phyloP scores from a whole-genome alignment of 1,284 basidiomycete species.

The Meira nashicola region DNA sequence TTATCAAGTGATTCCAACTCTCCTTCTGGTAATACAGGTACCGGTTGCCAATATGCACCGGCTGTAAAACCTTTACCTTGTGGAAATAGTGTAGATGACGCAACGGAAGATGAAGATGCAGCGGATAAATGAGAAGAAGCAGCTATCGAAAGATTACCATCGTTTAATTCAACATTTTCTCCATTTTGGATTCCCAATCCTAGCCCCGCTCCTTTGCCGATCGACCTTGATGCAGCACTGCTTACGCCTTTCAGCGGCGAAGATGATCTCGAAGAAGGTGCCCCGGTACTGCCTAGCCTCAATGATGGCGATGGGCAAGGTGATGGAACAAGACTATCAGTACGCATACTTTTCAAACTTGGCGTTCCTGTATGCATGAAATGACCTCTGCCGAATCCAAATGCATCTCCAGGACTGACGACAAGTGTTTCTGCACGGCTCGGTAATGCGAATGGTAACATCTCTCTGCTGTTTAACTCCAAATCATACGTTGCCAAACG shows the following conservation, averaged over 20 bases:
- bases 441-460: conserved; percentile 82
- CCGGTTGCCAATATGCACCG: conserved; percentile 37
- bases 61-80: conserved; percentile 37
- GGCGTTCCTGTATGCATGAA: conserved; percentile 43
- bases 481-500: not conserved
- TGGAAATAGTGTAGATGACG: conserved; percentile 27
- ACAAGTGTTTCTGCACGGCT: conserved; percentile 70
- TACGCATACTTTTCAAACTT: conserved; percentile 26
- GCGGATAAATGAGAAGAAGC: conserved; percentile 11
- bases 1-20: conserved; percentile 28
- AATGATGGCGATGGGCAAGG: not conserved
- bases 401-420: conserved; percentile 60
- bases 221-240: conserved; percentile 1
- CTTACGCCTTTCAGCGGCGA: not conserved
- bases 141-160: conserved; percentile 14
- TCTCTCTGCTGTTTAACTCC: conserved; percentile 74
- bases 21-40: conserved; percentile 34
- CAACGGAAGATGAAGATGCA: not conserved
- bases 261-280: conserved; percentile 7
- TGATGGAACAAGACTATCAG: not conserved
- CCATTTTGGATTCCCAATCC: not conserved
- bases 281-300: not conserved
- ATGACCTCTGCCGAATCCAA: conserved; percentile 43
- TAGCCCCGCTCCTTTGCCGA: too few species aligned
- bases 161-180: conserved; percentile 13